Conservation (phyloP, 345 rosid genomes). For the Citrus medica region DNA sequence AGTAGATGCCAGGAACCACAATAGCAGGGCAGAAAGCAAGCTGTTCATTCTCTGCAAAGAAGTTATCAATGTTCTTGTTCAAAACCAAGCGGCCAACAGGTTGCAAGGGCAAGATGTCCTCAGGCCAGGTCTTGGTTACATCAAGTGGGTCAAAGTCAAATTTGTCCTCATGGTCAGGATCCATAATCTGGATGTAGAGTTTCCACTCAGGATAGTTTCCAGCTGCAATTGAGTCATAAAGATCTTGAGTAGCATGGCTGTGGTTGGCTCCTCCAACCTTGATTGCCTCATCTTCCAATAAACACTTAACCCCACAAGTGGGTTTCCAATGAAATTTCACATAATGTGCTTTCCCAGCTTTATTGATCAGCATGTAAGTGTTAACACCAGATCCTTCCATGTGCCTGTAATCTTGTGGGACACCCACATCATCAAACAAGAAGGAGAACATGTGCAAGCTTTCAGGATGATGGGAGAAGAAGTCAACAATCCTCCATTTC, state of each 20-base stretch:
- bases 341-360: slow-evolving; percentile 78
- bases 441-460: slow-evolving; percentile 85
- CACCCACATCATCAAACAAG: slow-evolving; percentile 86
- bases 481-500: slow-evolving; percentile 91
- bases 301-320: slow-evolving; percentile 79
- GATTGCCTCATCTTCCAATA: slow-evolving; percentile 86
- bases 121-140: slow-evolving; percentile 98
- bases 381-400: slow-evolving; percentile 94
- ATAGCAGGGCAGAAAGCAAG: slow-evolving; percentile 91
- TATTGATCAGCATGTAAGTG: slow-evolving; percentile 80
- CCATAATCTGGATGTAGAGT: slow-evolving; percentile 77
- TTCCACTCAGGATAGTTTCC: slow-evolving; percentile 96
- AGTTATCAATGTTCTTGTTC: slow-evolving; percentile 94
- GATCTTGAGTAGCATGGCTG: slow-evolving; percentile 97
- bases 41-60: slow-evolving; percentile 93
- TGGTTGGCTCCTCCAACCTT: slow-evolving; percentile 92
- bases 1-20: slow-evolving; percentile 89
- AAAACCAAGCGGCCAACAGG: slow-evolving; percentile 96
- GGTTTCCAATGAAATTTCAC: slow-evolving; percentile 99
- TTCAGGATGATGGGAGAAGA: slow-evolving; percentile 95
- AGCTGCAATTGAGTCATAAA: slow-evolving; percentile 85
- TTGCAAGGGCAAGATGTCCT: slow-evolving; percentile 91
- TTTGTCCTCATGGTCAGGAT: slow-evolving; percentile 74
- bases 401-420: slow-evolving; percentile 94
- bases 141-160: slow-evolving; percentile 95